These are phyloP conservation scores for Saccharomyces hybrid DNA, from an alignment of 1,139 yeast species.

Conservation along the genomic window DNA sequence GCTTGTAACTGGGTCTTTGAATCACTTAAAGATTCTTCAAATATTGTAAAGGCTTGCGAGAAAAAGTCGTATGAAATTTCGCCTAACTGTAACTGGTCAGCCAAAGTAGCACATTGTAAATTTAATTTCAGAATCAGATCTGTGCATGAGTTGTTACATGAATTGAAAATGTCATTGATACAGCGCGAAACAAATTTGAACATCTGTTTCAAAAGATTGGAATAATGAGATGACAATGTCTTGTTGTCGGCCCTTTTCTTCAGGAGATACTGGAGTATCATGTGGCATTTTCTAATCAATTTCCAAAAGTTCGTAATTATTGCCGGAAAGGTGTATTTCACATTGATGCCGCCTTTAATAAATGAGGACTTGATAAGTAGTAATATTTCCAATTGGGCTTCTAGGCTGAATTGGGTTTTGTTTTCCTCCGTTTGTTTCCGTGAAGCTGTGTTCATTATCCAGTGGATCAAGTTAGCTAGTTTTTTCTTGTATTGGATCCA, in stretches of 20 bases:
- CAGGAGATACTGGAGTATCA: slow-evolving; percentile 6
- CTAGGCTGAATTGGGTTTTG: slow-evolving; percentile 46
- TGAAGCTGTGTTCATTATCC: slow-evolving; percentile 14
- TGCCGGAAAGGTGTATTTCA: slow-evolving; percentile 67
- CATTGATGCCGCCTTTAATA: slow-evolving; percentile 46
- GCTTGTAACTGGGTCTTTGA: slow-evolving; percentile 47
- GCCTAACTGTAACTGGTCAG: slow-evolving; percentile 62
- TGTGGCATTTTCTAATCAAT: slow-evolving; percentile 49
- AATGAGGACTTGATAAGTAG: slow-evolving; percentile 50
- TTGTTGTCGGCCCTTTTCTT: background rate
- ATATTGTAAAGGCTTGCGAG: slow-evolving; percentile 78
- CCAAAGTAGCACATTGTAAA: slow-evolving; percentile 53
- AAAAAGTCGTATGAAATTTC: slow-evolving; percentile 82
- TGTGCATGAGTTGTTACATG: slow-evolving; percentile 44
- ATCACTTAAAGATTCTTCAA: slow-evolving; percentile 71
- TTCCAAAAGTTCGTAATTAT: slow-evolving; percentile 54
- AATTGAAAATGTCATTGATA: slow-evolving; percentile 58
- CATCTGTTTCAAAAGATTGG: slow-evolving; percentile 34
- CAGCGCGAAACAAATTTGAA: slow-evolving; percentile 71
- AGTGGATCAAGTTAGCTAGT: slow-evolving; percentile 47
- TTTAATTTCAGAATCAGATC: slow-evolving; percentile 42
- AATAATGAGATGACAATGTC: slow-evolving; percentile 13
- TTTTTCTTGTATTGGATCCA: slow-evolving; percentile 50
- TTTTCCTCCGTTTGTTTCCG: slow-evolving; percentile 35
- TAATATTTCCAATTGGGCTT: slow-evolving; percentile 38